Base-by-base conservation (phyloP, 306 rosid species). In the Quercus engelmannii region DNA sequence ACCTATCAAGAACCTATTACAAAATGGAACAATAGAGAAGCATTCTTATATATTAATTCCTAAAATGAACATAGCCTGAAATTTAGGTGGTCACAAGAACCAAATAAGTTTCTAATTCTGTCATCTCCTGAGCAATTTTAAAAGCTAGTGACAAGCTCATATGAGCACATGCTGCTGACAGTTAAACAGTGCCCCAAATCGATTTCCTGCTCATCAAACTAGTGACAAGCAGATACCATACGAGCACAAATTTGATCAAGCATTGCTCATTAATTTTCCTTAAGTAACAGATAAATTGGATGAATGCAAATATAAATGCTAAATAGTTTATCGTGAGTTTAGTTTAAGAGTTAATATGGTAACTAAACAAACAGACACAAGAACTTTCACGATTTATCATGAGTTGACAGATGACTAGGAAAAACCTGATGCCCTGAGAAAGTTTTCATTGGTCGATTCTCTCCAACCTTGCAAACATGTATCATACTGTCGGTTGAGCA, bases 401-500 rank as follows among this genome's bases (percentile, higher is more conserved):
- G 3, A 19, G 43, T 72, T 75, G 65, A 84, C 68, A 31, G 54
- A 49, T 49, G 54, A 38, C 25, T 23, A 68, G 56, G 63, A 71
- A 76, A 67, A 78, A 90, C 94, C 90, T 90, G 87, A 81, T 90
- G 94, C 70, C 90, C 94, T 1, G 89, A 67, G 75, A 90, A 90
- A 71, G 90, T 86, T 84, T 90, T 88, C 58, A 86, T 61, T 49
- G 94, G 94, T 69, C 80, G 85, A 75, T 79, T 86, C 76, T 88
- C 94, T 71, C 91, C 94, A 81, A 90, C 81, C 81, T 90, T 90
- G 83, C 94, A 88, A 56, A 88, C 91, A 80, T 88, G 83, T 78
- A 90, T 90, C 86, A 75, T 84, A 74, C 75, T 78, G 80, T 90
- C 91, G 15, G 94, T 84, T 78, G 94, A 90, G 82, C 94, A 86